Evolutionary conservation across 441 rosid genomes (phyloP).

Genomic region (Omphalea diandra): DNA sequence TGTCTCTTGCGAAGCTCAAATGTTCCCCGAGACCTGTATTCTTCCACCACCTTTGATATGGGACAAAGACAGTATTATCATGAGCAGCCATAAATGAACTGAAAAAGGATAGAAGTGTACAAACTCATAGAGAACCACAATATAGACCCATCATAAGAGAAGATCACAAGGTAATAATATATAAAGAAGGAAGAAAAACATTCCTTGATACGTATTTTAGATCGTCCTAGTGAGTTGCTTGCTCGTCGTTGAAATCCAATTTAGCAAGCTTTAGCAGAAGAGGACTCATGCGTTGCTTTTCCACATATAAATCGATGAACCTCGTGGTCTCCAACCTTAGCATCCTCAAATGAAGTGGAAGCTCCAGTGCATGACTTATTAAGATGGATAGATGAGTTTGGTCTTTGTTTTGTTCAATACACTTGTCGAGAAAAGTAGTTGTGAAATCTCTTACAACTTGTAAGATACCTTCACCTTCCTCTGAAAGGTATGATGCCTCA

Average conservation of each 20-base stretch:
- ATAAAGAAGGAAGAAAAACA: too few relatives aligned
- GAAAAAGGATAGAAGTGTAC: too few relatives aligned
- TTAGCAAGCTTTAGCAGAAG: conserved; percentile 32
- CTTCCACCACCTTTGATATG: too few relatives aligned
- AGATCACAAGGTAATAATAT: too few relatives aligned
- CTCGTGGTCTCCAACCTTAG: conserved; percentile 36
- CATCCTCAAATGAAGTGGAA: conserved; percentile 40
- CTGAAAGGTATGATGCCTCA: conserved; percentile 36
- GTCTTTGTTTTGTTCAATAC: not conserved
- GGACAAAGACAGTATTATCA: too few relatives aligned
- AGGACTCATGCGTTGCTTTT: conserved; percentile 17
- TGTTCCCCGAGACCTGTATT: conserved; percentile 20
- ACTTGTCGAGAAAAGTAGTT: conserved; percentile 10
- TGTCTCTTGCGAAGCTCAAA: conserved; percentile 37
- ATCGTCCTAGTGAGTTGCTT: too few relatives aligned
- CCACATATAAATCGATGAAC: conserved; percentile 34
- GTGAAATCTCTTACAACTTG: conserved; percentile 28
- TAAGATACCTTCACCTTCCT: conserved; percentile 26
- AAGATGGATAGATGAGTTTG: conserved; percentile 4
- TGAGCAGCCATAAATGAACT: too few relatives aligned
- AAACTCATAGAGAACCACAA: too few relatives aligned
- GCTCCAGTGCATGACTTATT: conserved; percentile 34
- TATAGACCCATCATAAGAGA: too few relatives aligned
- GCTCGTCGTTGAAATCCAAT: conserved; percentile 34
- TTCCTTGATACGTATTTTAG: conserved; percentile 29